phyloP scores from a whole-genome alignment of 768 basidiomycete genomes.

The Amanita polypyramis region DNA sequence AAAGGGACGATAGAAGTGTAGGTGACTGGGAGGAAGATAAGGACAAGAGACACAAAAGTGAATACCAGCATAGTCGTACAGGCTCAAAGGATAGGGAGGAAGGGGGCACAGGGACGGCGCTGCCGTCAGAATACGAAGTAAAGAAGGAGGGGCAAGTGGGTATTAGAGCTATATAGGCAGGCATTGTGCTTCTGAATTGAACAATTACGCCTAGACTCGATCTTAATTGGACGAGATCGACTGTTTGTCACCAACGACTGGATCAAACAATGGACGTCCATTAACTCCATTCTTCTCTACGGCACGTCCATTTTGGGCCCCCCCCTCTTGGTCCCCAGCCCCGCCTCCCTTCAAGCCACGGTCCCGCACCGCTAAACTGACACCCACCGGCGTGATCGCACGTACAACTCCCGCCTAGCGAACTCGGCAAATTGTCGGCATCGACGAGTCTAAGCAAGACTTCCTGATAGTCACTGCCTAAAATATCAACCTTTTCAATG shows the following conservation, averaged over 20 bases:
- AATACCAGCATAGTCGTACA: not conserved
- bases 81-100: not conserved
- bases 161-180: not conserved
- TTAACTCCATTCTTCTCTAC: conserved; percentile 1
- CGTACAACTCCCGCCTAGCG: conserved; percentile 56
- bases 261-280: not conserved
- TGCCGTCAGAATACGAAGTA: not conserved
- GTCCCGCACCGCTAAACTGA: conserved; percentile 51
- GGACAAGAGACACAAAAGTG: not conserved
- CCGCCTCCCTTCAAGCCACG: conserved; percentile 54
- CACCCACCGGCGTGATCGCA: conserved; percentile 51
- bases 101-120: not conserved
- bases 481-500: conserved; percentile 52
- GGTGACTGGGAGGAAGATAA: not conserved
- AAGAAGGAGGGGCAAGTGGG: not conserved
- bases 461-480: conserved; percentile 49
- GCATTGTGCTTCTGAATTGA: not conserved
- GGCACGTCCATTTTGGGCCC: too few species aligned
- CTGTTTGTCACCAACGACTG: conserved; percentile 1
- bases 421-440: conserved; percentile 49
- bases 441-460: conserved; percentile 50
- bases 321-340: conserved; percentile 37
- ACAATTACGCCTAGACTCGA: not conserved
- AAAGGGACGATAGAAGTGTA: not conserved
- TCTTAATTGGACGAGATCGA: not conserved